Evolutionary conservation across 2,329 filamentous ascomycete genomes (phyloP).

Genomic region (Fusarium phyllophilum): DNA sequence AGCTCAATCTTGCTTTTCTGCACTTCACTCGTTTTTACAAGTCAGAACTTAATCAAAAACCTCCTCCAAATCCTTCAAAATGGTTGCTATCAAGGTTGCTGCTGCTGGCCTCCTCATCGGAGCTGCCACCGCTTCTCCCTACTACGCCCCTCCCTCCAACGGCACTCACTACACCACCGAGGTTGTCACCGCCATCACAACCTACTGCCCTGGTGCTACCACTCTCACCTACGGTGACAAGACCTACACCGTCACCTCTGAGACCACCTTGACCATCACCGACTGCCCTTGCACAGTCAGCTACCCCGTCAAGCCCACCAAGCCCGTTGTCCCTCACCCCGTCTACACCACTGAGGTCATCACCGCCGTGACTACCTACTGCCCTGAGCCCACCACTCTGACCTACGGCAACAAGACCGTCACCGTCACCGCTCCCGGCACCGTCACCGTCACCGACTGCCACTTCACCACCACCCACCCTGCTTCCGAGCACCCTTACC

Average conservation of each 20-base stretch:
- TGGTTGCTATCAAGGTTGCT: conserved; percentile 26
- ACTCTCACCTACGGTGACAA: conserved; percentile 69
- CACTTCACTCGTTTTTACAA: conserved; percentile 27
- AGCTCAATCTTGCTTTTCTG: conserved; percentile 12
- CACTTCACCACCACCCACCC: conserved; percentile 29
- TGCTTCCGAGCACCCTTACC: conserved; percentile 42
- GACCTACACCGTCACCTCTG: conserved; percentile 76
- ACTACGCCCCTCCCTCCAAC: conserved; percentile 14
- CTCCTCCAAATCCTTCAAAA: conserved; percentile 10
- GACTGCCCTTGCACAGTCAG: conserved; percentile 76
- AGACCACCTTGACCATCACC: conserved; percentile 76
- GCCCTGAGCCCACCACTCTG: conserved; percentile 45
- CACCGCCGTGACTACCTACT: conserved; percentile 52
- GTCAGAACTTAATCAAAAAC: neutral
- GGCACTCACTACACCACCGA: conserved; percentile 66
- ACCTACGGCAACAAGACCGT: conserved; percentile 47
- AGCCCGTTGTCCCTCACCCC: conserved; percentile 18
- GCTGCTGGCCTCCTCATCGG: conserved; percentile 33
- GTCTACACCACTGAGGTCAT: conserved; percentile 26
- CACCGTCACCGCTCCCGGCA: conserved; percentile 28
- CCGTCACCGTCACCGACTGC: conserved; percentile 29
- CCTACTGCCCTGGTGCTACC: conserved; percentile 77
- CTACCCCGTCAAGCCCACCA: conserved; percentile 59
- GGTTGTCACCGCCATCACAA: conserved; percentile 72
- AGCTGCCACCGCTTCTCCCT: conserved; percentile 21